Base-by-base conservation (phyloP, 2,329 filamentous ascomycete genomes). In the Colletotrichum godetiae region DNA sequence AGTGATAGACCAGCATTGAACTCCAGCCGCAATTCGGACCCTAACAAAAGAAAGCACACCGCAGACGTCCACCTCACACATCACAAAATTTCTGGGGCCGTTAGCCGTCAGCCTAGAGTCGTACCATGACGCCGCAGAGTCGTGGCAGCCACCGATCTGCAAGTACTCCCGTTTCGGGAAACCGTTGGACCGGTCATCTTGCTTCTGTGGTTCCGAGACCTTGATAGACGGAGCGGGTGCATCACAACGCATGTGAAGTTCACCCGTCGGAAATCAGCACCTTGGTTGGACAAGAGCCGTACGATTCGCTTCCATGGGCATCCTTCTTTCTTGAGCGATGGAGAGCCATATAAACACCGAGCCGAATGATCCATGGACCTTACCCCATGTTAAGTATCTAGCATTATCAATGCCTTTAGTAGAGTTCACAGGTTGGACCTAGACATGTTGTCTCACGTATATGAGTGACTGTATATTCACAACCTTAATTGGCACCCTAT, bases 81-180 rank as follows among this genome's bases (percentile, higher is more conserved):
- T 4, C 27, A 29, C 5, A 4, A 29, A 29, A 4, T 3, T 5
- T 29, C 27, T 4, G 27, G 27, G 19, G 15, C 37, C 6, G 37
- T 42, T 15, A 42, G 19, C 37, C 37, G 35, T 37, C 12, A 42
- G 13, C 15, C 6, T 49, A 22, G 42, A 22, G 42, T 67, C 19
- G 24, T 22, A 68, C 11, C 22, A 42, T 56, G 49, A 27, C 22
- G 68, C 49, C 33, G 64, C 64, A 49, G 27, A 27, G 68, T 67
- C 33, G 56, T 33, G 22, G 49, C 15, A 24, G 19, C 27, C 7
- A 46, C 52, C 61, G 37, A 68, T 68, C 68, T 27, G 57, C 49
- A 52, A 49, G 22, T 11, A 8, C 15, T 29, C 22, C 56, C 27
- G 68, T 67, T 58, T 52, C 53, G 53, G 53, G 11, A 8, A 52